Conservation (phyloP, 2,329 filamentous ascomycete genomes). For the Pseudocercospora crystallina region DNA sequence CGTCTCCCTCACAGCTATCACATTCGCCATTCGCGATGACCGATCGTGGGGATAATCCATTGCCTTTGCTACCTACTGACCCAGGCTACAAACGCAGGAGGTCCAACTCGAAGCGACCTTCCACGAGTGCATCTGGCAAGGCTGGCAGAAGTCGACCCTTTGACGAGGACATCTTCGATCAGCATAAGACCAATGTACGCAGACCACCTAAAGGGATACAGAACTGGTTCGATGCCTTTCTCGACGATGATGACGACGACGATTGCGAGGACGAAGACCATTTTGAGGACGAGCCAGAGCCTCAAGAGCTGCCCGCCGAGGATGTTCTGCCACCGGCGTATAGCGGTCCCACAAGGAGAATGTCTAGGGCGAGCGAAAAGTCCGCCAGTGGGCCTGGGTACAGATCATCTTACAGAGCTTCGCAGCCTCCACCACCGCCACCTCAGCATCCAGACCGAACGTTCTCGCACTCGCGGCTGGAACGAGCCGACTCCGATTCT, state of each 20-base stretch:
- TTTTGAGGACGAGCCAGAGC: slow-evolving; percentile 15
- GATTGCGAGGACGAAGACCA: slow-evolving; percentile 26
- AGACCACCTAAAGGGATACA: slow-evolving; percentile 50
- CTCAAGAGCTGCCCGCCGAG: slow-evolving; percentile 25
- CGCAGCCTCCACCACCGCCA: neutral
- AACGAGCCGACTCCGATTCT: slow-evolving; percentile 9
- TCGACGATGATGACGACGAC: slow-evolving; percentile 30
- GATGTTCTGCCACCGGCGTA: slow-evolving; percentile 23
- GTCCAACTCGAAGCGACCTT: slow-evolving; percentile 8
- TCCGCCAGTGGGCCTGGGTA: slow-evolving; percentile 10
- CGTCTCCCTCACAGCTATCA: slow-evolving; percentile 42
- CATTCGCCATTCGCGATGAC: slow-evolving; percentile 43
- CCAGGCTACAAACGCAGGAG: slow-evolving; percentile 5
- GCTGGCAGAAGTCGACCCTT: slow-evolving; percentile 19
- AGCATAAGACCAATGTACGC: slow-evolving; percentile 48
- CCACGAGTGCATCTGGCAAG: slow-evolving; percentile 12
- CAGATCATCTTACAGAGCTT: too few relatives aligned
- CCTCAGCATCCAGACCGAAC: neutral
- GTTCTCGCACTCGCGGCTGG: slow-evolving; percentile 1
- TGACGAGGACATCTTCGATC: slow-evolving; percentile 44
- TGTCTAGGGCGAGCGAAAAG: slow-evolving; percentile 13
- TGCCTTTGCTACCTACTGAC: slow-evolving; percentile 8
- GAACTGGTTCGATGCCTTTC: slow-evolving; percentile 51
- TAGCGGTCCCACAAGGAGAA: slow-evolving; percentile 9
- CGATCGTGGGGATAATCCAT: slow-evolving; percentile 35